A percentile compares a stretch with the other conserved stretches of the same genome.
Evolutionary conservation across 1,284 basidiomycete genomes (phyloP).

Genomic region (Trichosporon sp.): DNA sequence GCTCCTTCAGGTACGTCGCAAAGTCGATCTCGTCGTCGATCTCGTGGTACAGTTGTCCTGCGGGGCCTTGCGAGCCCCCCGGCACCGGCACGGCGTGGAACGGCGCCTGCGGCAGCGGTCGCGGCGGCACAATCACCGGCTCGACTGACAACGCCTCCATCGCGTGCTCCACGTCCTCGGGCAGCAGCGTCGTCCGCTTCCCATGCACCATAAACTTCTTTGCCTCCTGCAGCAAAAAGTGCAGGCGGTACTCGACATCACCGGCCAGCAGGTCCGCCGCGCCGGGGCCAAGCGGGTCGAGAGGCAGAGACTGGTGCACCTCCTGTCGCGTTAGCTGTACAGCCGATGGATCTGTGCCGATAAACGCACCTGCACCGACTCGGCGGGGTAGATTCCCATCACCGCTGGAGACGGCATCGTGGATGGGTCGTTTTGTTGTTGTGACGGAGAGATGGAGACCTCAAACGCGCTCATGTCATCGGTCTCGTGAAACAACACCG

Average conservation of each 20-base stretch:
- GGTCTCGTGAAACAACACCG: not conserved
- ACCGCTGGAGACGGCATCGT: constrained; percentile 39
- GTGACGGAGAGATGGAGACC: not conserved
- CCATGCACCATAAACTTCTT: constrained; percentile 95
- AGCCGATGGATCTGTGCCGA: no score
- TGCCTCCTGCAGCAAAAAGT: constrained; percentile 73
- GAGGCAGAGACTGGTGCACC: constrained; percentile 81
- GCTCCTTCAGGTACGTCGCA: constrained; percentile 67
- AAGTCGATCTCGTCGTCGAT: constrained; percentile 98
- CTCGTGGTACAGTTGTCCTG: constrained; percentile 69
- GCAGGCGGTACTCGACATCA: constrained; percentile 94
- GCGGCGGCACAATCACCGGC: constrained; percentile 46
- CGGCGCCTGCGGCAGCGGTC: constrained; percentile 55
- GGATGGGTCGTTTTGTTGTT: constrained; percentile 2
- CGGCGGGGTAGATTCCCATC: constrained; percentile 44
- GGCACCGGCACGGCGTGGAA: constrained; percentile 56
- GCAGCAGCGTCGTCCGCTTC: constrained; percentile 76
- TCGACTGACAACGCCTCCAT: constrained; percentile 88
- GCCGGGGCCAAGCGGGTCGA: constrained; percentile 70
- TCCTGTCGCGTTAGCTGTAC: constrained; percentile 58
- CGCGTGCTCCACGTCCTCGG: constrained; percentile 88
- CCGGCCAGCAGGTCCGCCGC: constrained; percentile 83
- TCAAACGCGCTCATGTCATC: not conserved
- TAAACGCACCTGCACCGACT: constrained; percentile 37
- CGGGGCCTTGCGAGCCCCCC: constrained; percentile 42